Base-by-base conservation (phyloP, 1,284 basidiomycete genomes). In the Boletus sp. region DNA sequence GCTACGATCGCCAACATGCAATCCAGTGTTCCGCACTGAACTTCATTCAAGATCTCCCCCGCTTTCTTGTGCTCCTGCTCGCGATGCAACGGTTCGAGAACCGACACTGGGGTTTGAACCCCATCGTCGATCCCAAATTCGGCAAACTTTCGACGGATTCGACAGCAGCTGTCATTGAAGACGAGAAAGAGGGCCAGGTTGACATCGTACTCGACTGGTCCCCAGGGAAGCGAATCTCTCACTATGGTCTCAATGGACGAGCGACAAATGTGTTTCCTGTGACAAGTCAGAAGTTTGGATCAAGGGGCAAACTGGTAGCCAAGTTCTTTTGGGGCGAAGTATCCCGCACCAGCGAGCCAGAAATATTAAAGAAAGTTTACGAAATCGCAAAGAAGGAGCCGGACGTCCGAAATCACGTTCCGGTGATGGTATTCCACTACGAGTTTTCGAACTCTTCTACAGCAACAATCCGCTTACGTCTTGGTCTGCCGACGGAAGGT, bases 1-100 rank as follows among this genome's bases (percentile, higher is more conserved):
- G 25, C 8, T 44, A 35, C 35, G 42, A 44, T 19, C 33, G 17
- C 7, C 33, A 35, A 16, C 17, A 25, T 8, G 14, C 7, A 5
- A 20, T 26, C 35, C 42, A 35, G 16, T 44, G 42, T n/a, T 35
- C 42, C 4, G 33, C 33, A 20, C 20, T 44, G 33, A 44, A 44
- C 27, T 27, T 35, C 17, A 27, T 44, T 8, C 33, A 35, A 17
- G 42, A 35, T 4, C 42, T 44, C 20, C 42, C 33, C 1, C 33
- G 9, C 6, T 44, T 35, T 12, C 23, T 35, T 5, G 25, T 20
- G 13, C 25, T 35, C 12, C 42, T 44, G 35, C 33, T 44, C 33
- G 25, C 32, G 35, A 27, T 35, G 33, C 33, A 44, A 35, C 17
- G 17, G 33, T 35, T 44, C 5, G 1, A 7, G 20, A 13, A 26